A percentile compares a stretch with the other conserved stretches of the same genome.
Evolutionary conservation across 306 rosid species (phyloP).

Genomic region (Cicer chorassanicum): DNA sequence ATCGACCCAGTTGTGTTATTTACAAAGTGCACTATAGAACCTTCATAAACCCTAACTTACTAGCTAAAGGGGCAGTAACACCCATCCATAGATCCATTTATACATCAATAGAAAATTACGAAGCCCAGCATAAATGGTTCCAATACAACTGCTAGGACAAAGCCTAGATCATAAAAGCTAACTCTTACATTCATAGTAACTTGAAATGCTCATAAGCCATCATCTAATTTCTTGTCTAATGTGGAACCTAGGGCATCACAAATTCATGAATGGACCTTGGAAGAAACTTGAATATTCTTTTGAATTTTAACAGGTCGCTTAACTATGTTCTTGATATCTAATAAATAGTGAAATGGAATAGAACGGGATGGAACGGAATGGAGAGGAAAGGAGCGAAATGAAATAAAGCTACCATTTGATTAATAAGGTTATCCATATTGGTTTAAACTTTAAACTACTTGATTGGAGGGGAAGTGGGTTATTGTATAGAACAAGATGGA

Average conservation of each 20-base stretch:
- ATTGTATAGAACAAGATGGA: neutral
- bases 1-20: neutral
- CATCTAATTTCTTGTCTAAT: slow-evolving; percentile 26
- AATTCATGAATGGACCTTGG: neutral
- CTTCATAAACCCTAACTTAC: neutral
- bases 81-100: slow-evolving; percentile 5
- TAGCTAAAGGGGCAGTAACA: neutral
- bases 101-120: slow-evolving; percentile 32
- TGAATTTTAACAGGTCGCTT: slow-evolving; percentile 6
- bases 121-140: neutral
- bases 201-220: slow-evolving; percentile 3
- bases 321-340: neutral
- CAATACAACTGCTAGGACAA: neutral
- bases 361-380: neutral
- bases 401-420: neutral
- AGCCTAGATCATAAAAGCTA: slow-evolving; percentile 17
- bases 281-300: neutral
- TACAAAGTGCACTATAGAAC: slow-evolving; percentile 3
- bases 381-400: neutral
- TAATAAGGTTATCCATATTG: neutral
- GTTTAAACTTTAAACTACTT: neutral
- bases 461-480: neutral
- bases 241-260: neutral
- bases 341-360: neutral
- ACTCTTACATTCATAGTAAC: slow-evolving; percentile 10